These are phyloP conservation scores for Isabelozyma rhagii DNA, from an alignment of 805 yeast genomes.

Conservation along the genomic window DNA sequence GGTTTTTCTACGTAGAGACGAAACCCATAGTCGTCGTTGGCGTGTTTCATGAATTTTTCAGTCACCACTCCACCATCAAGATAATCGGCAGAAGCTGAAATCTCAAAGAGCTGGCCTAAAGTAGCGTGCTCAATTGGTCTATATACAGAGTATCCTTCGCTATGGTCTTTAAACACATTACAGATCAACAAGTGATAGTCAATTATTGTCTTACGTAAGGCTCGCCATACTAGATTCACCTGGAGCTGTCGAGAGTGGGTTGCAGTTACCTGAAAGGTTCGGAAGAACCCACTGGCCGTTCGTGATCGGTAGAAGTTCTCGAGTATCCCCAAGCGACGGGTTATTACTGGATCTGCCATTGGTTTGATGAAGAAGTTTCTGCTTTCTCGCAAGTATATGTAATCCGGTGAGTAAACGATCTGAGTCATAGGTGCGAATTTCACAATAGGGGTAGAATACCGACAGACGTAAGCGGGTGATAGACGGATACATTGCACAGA, in stretches of 20 bases:
- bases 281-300: constrained; percentile 23
- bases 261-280: constrained; percentile 33
- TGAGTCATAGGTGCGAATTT: too few species aligned
- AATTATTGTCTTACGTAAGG: constrained; percentile 27
- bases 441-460: too few species aligned
- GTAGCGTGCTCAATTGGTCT: constrained; percentile 19
- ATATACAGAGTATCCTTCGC: constrained; percentile 10
- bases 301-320: constrained; percentile 37
- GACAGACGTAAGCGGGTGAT: too few species aligned
- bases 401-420: too few species aligned
- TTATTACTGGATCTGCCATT: background rate
- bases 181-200: constrained; percentile 33
- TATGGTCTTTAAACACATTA: constrained; percentile 21
- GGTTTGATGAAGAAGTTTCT: too few species aligned
- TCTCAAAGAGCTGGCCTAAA: constrained; percentile 22
- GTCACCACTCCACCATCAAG: constrained; percentile 15
- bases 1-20: constrained; percentile 20
- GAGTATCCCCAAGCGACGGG: constrained; percentile 15
- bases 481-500: too few species aligned
- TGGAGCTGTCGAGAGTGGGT: constrained; percentile 21
- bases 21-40: constrained; percentile 15
- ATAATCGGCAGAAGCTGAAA: constrained; percentile 6
- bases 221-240: constrained; percentile 16
- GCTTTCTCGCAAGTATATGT: too few species aligned
- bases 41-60: constrained; percentile 26